These are phyloP conservation scores for Kodamaea hsintzibuensis DNA, from an alignment of 805 yeast genomes.

Conservation along the genomic window DNA sequence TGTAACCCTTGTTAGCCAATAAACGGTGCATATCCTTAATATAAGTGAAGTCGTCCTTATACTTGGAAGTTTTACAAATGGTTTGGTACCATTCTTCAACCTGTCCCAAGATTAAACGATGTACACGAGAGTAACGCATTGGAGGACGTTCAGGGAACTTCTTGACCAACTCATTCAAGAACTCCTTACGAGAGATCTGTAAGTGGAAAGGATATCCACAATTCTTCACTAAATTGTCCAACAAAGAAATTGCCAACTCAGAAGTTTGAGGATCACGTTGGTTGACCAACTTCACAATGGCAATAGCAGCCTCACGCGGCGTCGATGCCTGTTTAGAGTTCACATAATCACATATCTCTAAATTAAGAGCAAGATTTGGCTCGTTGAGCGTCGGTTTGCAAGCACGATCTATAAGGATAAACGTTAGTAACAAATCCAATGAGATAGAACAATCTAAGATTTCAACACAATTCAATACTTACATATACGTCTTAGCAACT, in stretches of 20 bases:
- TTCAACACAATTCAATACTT: conserved; percentile 21
- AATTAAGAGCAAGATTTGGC: conserved; percentile 84
- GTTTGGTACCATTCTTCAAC: conserved; percentile 98
- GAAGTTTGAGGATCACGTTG: conserved; percentile 82
- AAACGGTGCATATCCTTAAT: conserved; percentile 95
- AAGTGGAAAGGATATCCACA: conserved; percentile 97
- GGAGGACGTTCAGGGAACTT: conserved; percentile 96
- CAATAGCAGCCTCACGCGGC: conserved; percentile 90
- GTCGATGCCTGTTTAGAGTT: conserved; percentile 89
- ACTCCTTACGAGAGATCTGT: conserved; percentile 93
- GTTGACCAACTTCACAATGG: conserved; percentile 79
- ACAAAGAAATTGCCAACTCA: conserved; percentile 75
- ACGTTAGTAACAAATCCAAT: not conserved
- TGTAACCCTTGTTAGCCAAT: conserved; percentile 84
- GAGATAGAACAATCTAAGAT: no score
- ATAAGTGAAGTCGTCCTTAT: conserved; percentile 88
- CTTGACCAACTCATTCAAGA: conserved; percentile 88
- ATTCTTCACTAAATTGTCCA: conserved; percentile 92
- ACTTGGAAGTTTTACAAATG: conserved; percentile 82
- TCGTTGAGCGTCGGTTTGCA: conserved; percentile 80
- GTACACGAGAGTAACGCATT: conserved; percentile 75
- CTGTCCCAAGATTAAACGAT: conserved; percentile 80
- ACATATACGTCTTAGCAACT: conserved; percentile 46
- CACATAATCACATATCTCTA: conserved; percentile 91
- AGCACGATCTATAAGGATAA: conserved; percentile 59